Conservation (phyloP, 75 land plant species). For the Picea sitchensis region DNA sequence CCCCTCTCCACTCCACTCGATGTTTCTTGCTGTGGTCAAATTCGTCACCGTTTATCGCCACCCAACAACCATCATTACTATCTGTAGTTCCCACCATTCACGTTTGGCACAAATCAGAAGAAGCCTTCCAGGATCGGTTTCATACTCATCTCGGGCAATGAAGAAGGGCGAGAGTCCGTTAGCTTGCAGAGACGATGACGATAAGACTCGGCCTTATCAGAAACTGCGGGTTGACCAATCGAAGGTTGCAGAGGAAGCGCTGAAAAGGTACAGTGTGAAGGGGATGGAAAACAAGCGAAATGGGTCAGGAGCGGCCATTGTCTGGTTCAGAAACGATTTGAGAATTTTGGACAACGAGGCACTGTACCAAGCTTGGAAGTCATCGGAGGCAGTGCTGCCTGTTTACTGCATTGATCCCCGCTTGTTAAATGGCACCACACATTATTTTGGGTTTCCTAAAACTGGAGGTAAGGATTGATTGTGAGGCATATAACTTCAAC, state of each 20-base stretch:
- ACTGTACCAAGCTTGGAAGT: constrained; percentile 66
- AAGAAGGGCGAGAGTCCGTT: too few relatives aligned
- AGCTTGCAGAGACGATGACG: too few relatives aligned
- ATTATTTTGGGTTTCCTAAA: constrained; percentile 90
- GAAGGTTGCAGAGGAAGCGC: constrained; percentile 23
- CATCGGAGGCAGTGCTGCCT: constrained; percentile 74
- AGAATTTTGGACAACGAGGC: constrained; percentile 89
- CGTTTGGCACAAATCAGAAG: too few relatives aligned
- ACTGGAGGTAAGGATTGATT: constrained; percentile 78
- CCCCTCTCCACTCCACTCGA: too few relatives aligned
- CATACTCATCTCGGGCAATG: too few relatives aligned
- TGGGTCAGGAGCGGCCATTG: constrained; percentile 69
- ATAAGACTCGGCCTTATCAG: too few relatives aligned
- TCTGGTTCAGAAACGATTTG: constrained; percentile 94
- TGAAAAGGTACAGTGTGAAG: constrained; percentile 29
- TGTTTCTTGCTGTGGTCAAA: too few relatives aligned
- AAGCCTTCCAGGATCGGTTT: too few relatives aligned
- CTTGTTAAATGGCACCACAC: constrained; percentile 55
- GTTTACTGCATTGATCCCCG: constrained; percentile 96
- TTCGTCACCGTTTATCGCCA: too few relatives aligned
- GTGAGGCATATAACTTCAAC: neutral
- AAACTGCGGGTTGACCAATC: neutral
- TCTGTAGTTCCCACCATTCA: too few relatives aligned
- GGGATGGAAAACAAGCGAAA: constrained; percentile 17
- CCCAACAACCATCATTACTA: too few relatives aligned